phyloP scores from a whole-genome alignment of 78 protist species.

The Acrasis kona region DNA sequence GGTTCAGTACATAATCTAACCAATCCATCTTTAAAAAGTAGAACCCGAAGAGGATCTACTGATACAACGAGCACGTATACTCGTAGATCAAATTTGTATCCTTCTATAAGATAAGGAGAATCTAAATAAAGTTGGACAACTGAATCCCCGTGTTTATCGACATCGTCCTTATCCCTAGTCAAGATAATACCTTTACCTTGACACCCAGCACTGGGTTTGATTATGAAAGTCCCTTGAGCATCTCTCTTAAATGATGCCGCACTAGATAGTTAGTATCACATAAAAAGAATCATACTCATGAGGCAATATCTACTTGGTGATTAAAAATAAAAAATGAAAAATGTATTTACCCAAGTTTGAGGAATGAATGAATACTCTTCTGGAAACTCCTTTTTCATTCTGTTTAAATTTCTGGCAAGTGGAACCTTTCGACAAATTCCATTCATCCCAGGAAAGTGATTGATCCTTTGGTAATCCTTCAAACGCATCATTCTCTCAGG shows the following conservation, averaged over 20 bases:
- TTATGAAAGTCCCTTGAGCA: neutral
- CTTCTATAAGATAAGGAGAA: conserved; percentile 34
- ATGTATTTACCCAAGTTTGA: too few species aligned
- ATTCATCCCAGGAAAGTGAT: conserved; percentile 36
- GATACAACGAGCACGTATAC: conserved; percentile 32
- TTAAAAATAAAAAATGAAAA: too few species aligned
- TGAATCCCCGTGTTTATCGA: neutral
- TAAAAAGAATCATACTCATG: too few species aligned
- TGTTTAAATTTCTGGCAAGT: neutral
- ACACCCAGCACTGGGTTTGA: conserved; percentile 30
- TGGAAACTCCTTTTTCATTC: neutral
- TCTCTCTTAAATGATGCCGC: too few species aligned
- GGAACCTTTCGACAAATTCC: conserved; percentile 8
- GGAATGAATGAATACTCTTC: conserved; percentile 11
- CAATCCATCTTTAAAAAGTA: conserved; percentile 1
- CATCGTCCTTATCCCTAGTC: too few species aligned
- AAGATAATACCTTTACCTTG: conserved; percentile 29
- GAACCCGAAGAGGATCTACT: conserved; percentile 27
- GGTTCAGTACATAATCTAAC: conserved; percentile 24
- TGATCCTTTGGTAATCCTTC: conserved; percentile 2
- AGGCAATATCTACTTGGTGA: too few species aligned
- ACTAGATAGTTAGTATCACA: too few species aligned
- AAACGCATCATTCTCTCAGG: neutral
- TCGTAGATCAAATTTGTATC: conserved; percentile 47
- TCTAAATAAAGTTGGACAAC: conserved; percentile 39